These are phyloP conservation scores for Pseudocercospora eumusae DNA, from an alignment of 2,329 filamentous ascomycete species.

Conservation along the genomic window DNA sequence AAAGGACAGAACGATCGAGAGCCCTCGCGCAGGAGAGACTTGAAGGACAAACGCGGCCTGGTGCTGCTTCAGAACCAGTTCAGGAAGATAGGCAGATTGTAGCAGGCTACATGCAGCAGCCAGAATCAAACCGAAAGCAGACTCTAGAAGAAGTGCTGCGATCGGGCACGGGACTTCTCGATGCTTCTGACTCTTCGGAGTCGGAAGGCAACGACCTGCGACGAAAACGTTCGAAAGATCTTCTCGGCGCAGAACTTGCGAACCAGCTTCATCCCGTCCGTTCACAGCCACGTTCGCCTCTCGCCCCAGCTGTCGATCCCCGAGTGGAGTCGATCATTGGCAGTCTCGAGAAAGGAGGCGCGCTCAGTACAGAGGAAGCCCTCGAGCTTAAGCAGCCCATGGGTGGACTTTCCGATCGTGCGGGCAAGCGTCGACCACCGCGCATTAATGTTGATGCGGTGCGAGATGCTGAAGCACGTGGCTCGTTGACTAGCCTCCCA, in stretches of 20 bases:
- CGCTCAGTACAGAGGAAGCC: slow-evolving; percentile 35
- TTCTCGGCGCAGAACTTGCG: slow-evolving; percentile 22
- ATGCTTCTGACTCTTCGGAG: slow-evolving; percentile 40
- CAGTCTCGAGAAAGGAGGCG: slow-evolving; percentile 40
- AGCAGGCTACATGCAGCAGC: background rate
- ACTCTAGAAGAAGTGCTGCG: slow-evolving; percentile 35
- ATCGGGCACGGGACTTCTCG: slow-evolving; percentile 41
- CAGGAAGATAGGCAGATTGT: background rate
- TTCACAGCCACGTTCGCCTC: slow-evolving; percentile 30
- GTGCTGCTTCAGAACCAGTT: slow-evolving; percentile 1
- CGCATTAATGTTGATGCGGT: slow-evolving; percentile 81
- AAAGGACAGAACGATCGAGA: slow-evolving; percentile 15
- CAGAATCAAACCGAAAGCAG: slow-evolving; percentile 12
- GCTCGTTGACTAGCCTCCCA: slow-evolving; percentile 86
- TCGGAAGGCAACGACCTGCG: slow-evolving; percentile 16
- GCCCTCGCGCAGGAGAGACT: slow-evolving; percentile 16
- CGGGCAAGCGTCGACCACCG: slow-evolving; percentile 60
- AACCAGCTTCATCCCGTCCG: slow-evolving; percentile 23
- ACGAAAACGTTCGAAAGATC: slow-evolving; percentile 29
- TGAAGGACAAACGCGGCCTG: slow-evolving; percentile 21
- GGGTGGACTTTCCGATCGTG: slow-evolving; percentile 44
- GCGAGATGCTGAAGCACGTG: slow-evolving; percentile 75
- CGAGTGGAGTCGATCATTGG: slow-evolving; percentile 34
- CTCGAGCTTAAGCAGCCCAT: slow-evolving; percentile 37
- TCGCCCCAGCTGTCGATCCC: slow-evolving; percentile 31